Base-by-base conservation (phyloP, 176 grass and related monocot species). In the Musa acuminata region DNA sequence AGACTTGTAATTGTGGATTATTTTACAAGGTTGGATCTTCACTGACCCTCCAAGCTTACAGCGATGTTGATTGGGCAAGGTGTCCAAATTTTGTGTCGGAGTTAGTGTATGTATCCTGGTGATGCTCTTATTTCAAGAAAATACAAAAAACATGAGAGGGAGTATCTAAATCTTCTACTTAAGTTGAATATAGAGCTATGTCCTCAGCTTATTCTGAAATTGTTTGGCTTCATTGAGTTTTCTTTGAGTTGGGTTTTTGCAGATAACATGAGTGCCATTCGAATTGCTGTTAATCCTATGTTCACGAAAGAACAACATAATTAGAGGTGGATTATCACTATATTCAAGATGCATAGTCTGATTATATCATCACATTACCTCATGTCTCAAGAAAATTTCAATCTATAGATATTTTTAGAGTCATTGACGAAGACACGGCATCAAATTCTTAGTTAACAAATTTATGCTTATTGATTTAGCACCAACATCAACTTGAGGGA, bases 291-390 rank as follows among this genome's bases (percentile, higher is more conserved):
- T 1, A 72, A 72, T 72, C 69, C 2, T 1, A 13, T 52, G 1
- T 20, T 11, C 69, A 65, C 20, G 63, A 27, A 24, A 4, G 63
- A 16, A 72, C 26, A 11, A 70, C 49, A 24, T 24, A 70, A 19
- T 51, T 70, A n/a, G 49, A 72, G 21, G 69, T 72, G 27, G 69
- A 52, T 21, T 52, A 43, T 72, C 69, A 72, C 20, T 53, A 19
- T 51, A 72, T 72, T 20, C 10, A 0, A 11, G 69, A 72, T 9
- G 49, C 49, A 6, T 20, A 51, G n/a, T 2, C 13, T 17, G 2
- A 1, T 51, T 9, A 16, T 1, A 20, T 52, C n/a, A 72, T 72
- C 16, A 9, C 49, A 9, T 43, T 53, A 2, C 69, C 48, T 21
- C 69, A 51, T 72, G 9, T 72, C 21, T 66, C 63, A 16, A 66